A percentile compares a stretch with the other conserved stretches of the same genome.
phyloP scores from a whole-genome alignment of 129 eudicot genomes.

The Flaveria bidentis region DNA sequence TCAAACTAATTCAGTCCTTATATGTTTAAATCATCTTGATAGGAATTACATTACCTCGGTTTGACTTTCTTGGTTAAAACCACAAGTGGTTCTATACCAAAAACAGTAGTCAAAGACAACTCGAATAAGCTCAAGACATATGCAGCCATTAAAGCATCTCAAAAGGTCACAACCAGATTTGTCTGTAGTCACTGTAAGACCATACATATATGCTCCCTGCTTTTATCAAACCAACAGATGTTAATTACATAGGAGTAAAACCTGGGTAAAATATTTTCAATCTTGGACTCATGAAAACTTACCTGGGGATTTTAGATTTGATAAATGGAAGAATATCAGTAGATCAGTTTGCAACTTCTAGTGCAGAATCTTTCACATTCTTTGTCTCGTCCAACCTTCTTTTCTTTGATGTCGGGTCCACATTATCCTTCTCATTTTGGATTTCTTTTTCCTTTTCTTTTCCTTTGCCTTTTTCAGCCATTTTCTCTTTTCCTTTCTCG shows the following conservation, averaged over 20 bases:
- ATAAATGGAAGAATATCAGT: background rate
- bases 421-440: constrained; percentile 37
- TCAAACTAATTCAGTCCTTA: background rate
- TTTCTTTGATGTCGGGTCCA: constrained; percentile 46
- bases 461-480: constrained; percentile 40
- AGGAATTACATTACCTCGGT: background rate
- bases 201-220: constrained; percentile 23
- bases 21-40: background rate
- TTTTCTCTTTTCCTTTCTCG: constrained; percentile 48
- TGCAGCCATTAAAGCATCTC: background rate
- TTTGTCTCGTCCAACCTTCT: constrained; percentile 38
- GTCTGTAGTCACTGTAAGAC: constrained; percentile 19
- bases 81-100: background rate
- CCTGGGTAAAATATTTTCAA: background rate
- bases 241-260: background rate
- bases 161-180: constrained; percentile 13
- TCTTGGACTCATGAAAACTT: constrained; percentile 6
- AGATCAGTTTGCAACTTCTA: constrained; percentile 41
- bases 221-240: constrained; percentile 25
- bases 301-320: constrained; percentile 24
- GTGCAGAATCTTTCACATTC: constrained; percentile 40
- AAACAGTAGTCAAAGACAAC: background rate
- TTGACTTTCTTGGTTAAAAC: background rate
- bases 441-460: constrained; percentile 45
- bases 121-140: background rate